Base-by-base conservation (phyloP, 108 stramenopile genomes). In the Pelagomonas calceolata region DNA sequence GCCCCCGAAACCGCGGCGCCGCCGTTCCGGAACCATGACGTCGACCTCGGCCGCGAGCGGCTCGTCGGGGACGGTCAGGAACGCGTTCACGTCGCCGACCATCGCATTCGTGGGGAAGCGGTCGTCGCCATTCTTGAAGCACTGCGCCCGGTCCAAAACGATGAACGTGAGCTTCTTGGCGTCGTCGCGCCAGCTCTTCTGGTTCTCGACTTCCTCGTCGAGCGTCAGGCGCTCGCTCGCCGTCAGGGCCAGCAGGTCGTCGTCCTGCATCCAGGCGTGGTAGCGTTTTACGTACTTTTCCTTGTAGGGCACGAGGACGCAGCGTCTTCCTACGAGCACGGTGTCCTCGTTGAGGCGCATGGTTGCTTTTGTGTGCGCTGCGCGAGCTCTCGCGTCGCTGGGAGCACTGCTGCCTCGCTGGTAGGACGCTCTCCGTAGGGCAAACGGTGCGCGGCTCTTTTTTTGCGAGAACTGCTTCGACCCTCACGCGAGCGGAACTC, bases 11-110 rank as follows among this genome's bases (percentile, higher is more conserved):
- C 83, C 83, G 65, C 45, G 70, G 34, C 82, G 36, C 17, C 82
- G 70, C 30, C 36, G 35, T 63, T 85, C 84, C 16, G 84, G 83
- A 30, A 85, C 71, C 84, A 85, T 85, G 35, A 85, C 74, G 35
- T 85, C 81, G 51, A 76, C 46, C 45, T 76, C 76, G 30, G 73
- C 71, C 72, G 10, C 12, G n/a, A n/a, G n/a, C n/a, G 44, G 4
- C 32, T 44, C 29, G 21, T 66, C 68, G 31, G 68, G 46, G 60
- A 36, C 67, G 36, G 64, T 34, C 60, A 85, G 66, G 71, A 85
- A 85, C n/a, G 84, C 32, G 68, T 85, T 85, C 21, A 81, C 80
- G 46, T 85, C 84, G 21, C 84, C 84, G 14, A 76, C 71, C 84
- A 85, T 85, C 44, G 30, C 34, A 0, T 21, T 35, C 29, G 68